Evolutionary conservation across 352 stramenopile genomes (phyloP).

Genomic region (Hyaloperonospora arabidopsidis): DNA sequence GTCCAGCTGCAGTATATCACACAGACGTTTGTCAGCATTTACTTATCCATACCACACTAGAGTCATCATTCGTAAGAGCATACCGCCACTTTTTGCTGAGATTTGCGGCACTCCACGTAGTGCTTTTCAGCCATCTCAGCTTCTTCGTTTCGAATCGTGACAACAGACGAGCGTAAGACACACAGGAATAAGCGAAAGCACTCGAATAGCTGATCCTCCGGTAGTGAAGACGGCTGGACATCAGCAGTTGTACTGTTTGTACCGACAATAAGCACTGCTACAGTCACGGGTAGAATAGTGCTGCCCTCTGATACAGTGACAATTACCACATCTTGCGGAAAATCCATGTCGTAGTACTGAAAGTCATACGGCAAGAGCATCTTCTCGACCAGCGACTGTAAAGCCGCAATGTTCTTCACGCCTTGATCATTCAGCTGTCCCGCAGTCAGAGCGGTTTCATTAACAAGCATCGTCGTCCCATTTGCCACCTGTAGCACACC

Average conservation of each 20-base stretch:
- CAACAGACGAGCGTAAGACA: slow-evolving; percentile 43
- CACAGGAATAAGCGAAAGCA: slow-evolving; percentile 62
- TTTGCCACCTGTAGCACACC: slow-evolving; percentile 60
- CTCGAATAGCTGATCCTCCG: slow-evolving; percentile 35
- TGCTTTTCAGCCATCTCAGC: slow-evolving; percentile 72
- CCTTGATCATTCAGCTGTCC: slow-evolving; percentile 64
- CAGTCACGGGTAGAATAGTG: slow-evolving; percentile 61
- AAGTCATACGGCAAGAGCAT: slow-evolving; percentile 81
- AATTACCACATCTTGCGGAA: slow-evolving; percentile 63
- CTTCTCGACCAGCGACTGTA: slow-evolving; percentile 67
- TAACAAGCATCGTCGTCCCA: slow-evolving; percentile 53
- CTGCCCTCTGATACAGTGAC: slow-evolving; percentile 66
- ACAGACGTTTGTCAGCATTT: slow-evolving; percentile 5
- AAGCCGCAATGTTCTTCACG: slow-evolving; percentile 61
- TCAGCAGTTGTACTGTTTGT: background rate
- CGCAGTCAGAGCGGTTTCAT: slow-evolving; percentile 57
- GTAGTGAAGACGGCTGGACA: background rate
- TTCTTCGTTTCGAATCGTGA: slow-evolving; percentile 63
- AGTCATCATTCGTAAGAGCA: slow-evolving; percentile 5
- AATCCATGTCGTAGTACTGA: slow-evolving; percentile 80
- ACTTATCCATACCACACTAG: background rate
- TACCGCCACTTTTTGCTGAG: slow-evolving; percentile 64
- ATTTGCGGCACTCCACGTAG: slow-evolving; percentile 66
- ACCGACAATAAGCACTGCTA: slow-evolving; percentile 32
- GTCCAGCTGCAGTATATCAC: slow-evolving; percentile 38